Evolutionary conservation across 805 yeast genomes (phyloP).

Genomic region (Wickerhamomyces kurtzmanii): DNA sequence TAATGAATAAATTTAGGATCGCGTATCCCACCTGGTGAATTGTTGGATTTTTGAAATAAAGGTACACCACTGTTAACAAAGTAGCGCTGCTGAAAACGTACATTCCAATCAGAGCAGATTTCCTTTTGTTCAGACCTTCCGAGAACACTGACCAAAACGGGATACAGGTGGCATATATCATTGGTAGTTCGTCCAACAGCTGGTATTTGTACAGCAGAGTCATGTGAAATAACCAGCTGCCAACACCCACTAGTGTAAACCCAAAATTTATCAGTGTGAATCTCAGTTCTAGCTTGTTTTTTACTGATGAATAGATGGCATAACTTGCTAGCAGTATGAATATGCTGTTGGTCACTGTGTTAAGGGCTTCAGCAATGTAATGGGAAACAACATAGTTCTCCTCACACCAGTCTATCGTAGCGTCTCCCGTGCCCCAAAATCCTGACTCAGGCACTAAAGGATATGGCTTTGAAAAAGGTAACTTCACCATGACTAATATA

Average conservation of each 20-base stretch:
- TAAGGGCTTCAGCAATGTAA: slow-evolving; percentile 85
- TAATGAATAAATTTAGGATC: slow-evolving; percentile 61
- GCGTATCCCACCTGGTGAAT: slow-evolving; percentile 88
- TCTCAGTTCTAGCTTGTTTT: slow-evolving; percentile 56
- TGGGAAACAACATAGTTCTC: slow-evolving; percentile 85
- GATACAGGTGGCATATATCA: slow-evolving; percentile 95
- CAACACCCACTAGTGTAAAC: slow-evolving; percentile 83
- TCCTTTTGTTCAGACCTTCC: slow-evolving; percentile 33
- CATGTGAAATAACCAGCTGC: slow-evolving; percentile 96
- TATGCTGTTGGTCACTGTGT: slow-evolving; percentile 67
- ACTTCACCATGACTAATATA: slow-evolving; percentile 19
- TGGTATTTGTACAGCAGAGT: slow-evolving; percentile 85
- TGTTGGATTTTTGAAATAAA: slow-evolving; percentile 70
- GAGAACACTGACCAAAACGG: slow-evolving; percentile 83
- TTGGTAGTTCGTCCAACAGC: slow-evolving; percentile 89
- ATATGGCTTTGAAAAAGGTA: slow-evolving; percentile 43
- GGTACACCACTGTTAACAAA: slow-evolving; percentile 59
- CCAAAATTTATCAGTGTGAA: slow-evolving; percentile 69
- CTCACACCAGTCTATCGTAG: slow-evolving; percentile 99
- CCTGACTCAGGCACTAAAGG: slow-evolving; percentile 49
- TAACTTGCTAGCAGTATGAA: slow-evolving; percentile 49
- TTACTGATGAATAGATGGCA: slow-evolving; percentile 51
- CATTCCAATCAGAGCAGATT: slow-evolving; percentile 33
- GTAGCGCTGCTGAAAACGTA: slow-evolving; percentile 45
- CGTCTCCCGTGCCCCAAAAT: slow-evolving; percentile 76